phyloP scores from a whole-genome alignment of 1,284 basidiomycete genomes.

The Moesziomyces aphidis region DNA sequence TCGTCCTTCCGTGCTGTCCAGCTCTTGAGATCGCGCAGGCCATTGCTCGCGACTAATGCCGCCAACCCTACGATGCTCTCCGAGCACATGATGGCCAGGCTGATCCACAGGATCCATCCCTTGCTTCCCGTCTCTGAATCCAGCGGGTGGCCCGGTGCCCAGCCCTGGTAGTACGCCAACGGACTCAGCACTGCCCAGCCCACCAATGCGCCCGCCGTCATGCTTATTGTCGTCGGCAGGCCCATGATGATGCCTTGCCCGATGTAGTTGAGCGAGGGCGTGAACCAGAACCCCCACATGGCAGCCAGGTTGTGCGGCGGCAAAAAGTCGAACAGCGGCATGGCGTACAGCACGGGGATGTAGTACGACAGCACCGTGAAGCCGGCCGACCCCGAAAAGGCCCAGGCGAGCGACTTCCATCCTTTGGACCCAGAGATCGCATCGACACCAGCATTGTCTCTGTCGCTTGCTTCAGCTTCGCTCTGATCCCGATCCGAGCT shows the following conservation, averaged over 20 bases:
- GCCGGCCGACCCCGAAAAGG: conserved; percentile 61
- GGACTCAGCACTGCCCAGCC: conserved; percentile 94
- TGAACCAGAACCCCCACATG: conserved; percentile 94
- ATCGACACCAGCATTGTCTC: not conserved
- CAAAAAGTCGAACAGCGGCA: conserved; percentile 89
- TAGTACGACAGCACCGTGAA: conserved; percentile 75
- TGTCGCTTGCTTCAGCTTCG: conserved; percentile 1
- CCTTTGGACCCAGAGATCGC: conserved; percentile 20
- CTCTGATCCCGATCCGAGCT: not conserved
- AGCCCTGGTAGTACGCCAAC: conserved; percentile 75
- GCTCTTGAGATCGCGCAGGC: conserved; percentile 26
- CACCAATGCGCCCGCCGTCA: conserved; percentile 94
- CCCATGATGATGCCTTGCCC: conserved; percentile 93
- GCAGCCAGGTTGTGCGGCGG: conserved; percentile 74
- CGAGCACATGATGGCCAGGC: conserved; percentile 90
- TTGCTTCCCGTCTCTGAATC: conserved; percentile 44
- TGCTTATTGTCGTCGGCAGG: conserved; percentile 89
- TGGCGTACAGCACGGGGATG: conserved; percentile 88
- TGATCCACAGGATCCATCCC: conserved; percentile 79
- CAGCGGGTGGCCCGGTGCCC: conserved; percentile 42
- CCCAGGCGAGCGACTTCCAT: conserved; percentile 48
- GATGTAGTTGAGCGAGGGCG: conserved; percentile 80
- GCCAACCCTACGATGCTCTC: conserved; percentile 78
- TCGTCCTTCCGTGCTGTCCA: conserved; percentile 31
- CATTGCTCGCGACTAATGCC: conserved; percentile 38